A percentile compares a stretch with the other conserved stretches of the same genome.
Evolutionary conservation across 2,329 filamentous ascomycete species (phyloP).

Genomic region (Alternaria alternata): DNA sequence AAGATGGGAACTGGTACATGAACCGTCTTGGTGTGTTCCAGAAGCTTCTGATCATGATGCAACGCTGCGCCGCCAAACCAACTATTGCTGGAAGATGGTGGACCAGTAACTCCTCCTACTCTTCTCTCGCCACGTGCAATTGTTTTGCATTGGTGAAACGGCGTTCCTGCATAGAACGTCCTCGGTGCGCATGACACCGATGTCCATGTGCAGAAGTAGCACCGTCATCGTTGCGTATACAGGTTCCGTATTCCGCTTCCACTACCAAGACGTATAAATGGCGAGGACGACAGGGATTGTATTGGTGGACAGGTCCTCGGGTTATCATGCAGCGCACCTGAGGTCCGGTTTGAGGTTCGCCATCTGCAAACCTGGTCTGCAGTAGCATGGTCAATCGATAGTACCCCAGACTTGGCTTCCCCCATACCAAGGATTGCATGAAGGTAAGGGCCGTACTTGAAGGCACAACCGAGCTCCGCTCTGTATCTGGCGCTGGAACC

Average conservation of each 20-base stretch:
- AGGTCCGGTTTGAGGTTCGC: neutral
- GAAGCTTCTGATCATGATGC: conserved; percentile 6
- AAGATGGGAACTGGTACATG: conserved; percentile 1
- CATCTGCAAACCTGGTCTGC: neutral
- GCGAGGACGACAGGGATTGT: neutral
- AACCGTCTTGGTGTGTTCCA: conserved; percentile 12
- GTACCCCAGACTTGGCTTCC: conserved; percentile 8
- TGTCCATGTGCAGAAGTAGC: neutral
- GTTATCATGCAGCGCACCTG: neutral
- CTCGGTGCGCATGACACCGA: neutral
- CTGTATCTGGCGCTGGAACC: neutral
- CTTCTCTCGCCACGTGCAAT: conserved; percentile 1
- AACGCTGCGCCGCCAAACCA: neutral
- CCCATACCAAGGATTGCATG: conserved; percentile 1
- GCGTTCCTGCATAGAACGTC: neutral
- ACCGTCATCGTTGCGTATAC: neutral
- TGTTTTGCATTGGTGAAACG: conserved; percentile 11
- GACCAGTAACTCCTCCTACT: neutral
- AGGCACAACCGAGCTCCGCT: neutral
- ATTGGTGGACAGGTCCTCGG: conserved; percentile 10
- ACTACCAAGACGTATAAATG: neutral
- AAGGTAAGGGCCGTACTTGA: neutral
- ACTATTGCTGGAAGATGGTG: conserved; percentile 9
- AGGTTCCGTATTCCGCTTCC: conserved; percentile 7
- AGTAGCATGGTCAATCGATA: conserved; percentile 10